Evolutionary conservation across 768 basidiomycete species (phyloP).

Genomic region (Trametes cinnabarina): DNA sequence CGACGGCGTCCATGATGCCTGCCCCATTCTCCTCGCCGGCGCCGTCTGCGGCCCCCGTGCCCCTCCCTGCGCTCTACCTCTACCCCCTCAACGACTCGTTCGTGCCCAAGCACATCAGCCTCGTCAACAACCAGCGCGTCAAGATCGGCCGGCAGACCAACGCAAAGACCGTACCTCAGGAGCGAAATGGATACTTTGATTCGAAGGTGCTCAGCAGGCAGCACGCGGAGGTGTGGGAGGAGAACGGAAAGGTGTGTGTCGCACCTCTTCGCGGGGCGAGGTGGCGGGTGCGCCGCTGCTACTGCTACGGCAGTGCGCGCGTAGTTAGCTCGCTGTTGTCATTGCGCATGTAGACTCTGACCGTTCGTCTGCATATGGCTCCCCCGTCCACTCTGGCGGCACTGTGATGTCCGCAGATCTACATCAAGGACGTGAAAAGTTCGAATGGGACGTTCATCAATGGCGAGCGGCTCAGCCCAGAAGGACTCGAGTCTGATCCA

Average conservation of each 20-base stretch:
- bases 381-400: neutral
- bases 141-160: conserved; percentile 97
- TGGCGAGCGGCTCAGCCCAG: conserved; percentile 84
- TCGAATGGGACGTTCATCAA: conserved; percentile 99
- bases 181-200: conserved; percentile 96
- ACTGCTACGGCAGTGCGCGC: neutral
- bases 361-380: neutral
- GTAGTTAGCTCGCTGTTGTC: neutral
- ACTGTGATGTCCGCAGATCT: conserved; percentile 57
- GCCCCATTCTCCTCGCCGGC: conserved; percentile 26
- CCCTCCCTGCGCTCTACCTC: conserved; percentile 42
- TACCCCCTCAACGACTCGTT: conserved; percentile 96
- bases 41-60: conserved; percentile 19
- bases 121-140: conserved; percentile 61
- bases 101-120: conserved; percentile 90
- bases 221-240: conserved; percentile 99
- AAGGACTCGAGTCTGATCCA: conserved; percentile 88
- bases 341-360: conserved; percentile 6
- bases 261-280: neutral
- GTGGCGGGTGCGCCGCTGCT: neutral
- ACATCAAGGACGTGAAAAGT: conserved; percentile 97
- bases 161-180: conserved; percentile 88
- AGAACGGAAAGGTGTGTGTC: conserved; percentile 71
- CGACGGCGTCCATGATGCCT: conserved; percentile 32
- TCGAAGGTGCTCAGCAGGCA: conserved; percentile 90